Percentiles rank a stretch among this genome's conserved stretches.
phyloP scores from a whole-genome alignment of 768 basidiomycete genomes.

The Naematelia encephala region DNA sequence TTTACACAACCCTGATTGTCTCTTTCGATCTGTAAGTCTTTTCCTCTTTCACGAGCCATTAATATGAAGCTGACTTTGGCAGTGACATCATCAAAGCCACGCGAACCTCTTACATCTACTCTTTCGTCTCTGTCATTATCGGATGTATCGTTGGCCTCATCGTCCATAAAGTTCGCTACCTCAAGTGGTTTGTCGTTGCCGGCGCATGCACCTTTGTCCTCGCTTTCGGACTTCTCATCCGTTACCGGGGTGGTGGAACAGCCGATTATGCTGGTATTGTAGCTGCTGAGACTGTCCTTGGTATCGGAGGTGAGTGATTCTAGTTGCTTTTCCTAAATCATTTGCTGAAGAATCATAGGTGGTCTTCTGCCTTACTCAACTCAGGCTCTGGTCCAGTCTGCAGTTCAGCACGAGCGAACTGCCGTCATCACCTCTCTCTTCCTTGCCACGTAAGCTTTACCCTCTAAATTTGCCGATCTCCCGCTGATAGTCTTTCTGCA shows the following conservation, averaged over 20 bases:
- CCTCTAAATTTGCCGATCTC: neutral
- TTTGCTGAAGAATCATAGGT: slow-evolving; percentile 7
- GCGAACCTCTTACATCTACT: slow-evolving; percentile 41
- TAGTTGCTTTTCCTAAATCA: no score
- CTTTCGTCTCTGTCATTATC: slow-evolving; percentile 42
- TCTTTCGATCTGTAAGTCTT: slow-evolving; percentile 35
- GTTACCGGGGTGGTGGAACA: slow-evolving; percentile 20
- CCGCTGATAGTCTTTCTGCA: slow-evolving; percentile 12
- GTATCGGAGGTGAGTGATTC: slow-evolving; percentile 16
- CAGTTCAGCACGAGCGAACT: slow-evolving; percentile 32
- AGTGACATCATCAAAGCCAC: slow-evolving; percentile 33
- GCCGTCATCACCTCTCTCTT: slow-evolving; percentile 30
- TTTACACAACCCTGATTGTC: slow-evolving; percentile 43
- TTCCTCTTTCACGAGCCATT: neutral
- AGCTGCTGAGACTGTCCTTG: slow-evolving; percentile 41
- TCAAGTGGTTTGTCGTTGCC: slow-evolving; percentile 43
- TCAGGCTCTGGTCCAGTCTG: slow-evolving; percentile 35
- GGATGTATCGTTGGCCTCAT: slow-evolving; percentile 43
- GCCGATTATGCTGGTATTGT: slow-evolving; percentile 28
- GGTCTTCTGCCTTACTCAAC: slow-evolving; percentile 44
- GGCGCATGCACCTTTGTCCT: slow-evolving; percentile 41
- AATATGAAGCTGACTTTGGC: neutral
- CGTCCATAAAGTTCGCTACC: slow-evolving; percentile 35
- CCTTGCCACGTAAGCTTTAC: slow-evolving; percentile 19
- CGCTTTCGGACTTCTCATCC: slow-evolving; percentile 46